These are phyloP conservation scores for Phytophthora multivora DNA, from an alignment of 352 stramenopile species.

Conservation along the genomic window DNA sequence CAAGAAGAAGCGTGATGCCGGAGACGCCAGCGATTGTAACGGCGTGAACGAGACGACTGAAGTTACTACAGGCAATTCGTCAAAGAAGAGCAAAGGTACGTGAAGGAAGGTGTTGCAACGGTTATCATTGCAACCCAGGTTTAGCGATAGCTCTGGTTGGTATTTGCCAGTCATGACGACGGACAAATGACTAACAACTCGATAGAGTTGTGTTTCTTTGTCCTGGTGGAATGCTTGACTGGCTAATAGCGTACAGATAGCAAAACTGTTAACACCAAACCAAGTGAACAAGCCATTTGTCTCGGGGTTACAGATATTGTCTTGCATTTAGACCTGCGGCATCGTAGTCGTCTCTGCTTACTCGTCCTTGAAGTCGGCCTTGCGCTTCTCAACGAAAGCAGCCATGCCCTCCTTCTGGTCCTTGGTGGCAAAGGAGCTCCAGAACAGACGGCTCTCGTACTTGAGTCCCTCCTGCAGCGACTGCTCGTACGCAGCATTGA, in stretches of 20 bases:
- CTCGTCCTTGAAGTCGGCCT: constrained; percentile 94
- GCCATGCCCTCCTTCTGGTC: constrained; percentile 96
- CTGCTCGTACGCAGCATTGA: constrained; percentile 94
- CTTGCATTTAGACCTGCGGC: too few species aligned
- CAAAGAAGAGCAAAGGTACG: constrained; percentile 52
- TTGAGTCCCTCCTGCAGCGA: constrained; percentile 94
- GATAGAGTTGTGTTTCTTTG: too few species aligned
- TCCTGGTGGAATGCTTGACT: background rate
- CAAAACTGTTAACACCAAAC: background rate
- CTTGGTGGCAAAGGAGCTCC: constrained; percentile 96
- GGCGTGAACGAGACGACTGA: background rate
- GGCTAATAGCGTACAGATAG: background rate
- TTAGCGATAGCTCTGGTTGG: constrained; percentile 4
- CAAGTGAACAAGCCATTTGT: background rate
- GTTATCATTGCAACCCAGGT: constrained; percentile 15
- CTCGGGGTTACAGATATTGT: too few species aligned
- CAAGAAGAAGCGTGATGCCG: constrained; percentile 34
- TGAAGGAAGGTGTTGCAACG: constrained; percentile 23
- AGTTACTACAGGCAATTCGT: constrained; percentile 13
- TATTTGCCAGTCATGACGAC: background rate
- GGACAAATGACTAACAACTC: too few species aligned
- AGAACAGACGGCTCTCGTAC: constrained; percentile 98
- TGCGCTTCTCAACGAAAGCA: constrained; percentile 98
- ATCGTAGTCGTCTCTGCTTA: constrained; percentile 43
- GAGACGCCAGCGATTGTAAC: constrained; percentile 14